phyloP scores from a whole-genome alignment of 2,329 filamentous ascomycete genomes.

The Fusarium temperatum region DNA sequence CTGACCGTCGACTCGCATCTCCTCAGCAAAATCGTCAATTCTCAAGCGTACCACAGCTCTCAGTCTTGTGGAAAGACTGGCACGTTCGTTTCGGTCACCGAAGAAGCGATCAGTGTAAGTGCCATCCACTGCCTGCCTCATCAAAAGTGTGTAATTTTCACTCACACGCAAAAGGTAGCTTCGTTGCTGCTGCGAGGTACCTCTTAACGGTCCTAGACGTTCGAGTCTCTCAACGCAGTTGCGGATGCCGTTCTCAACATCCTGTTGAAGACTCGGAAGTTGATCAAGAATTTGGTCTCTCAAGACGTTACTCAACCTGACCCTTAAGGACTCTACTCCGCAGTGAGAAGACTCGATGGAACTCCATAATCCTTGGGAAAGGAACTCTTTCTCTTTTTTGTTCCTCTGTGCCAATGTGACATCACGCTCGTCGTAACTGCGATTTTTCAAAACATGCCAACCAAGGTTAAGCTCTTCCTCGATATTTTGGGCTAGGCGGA shows the following conservation, averaged over 20 bases:
- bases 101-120: slow-evolving; percentile 56
- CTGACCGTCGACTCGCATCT: not conserved
- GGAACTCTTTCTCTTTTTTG: slow-evolving; percentile 53
- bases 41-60: not conserved
- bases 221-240: slow-evolving; percentile 52
- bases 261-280: slow-evolving; percentile 48
- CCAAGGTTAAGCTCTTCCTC: slow-evolving; percentile 59
- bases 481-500: slow-evolving; percentile 55
- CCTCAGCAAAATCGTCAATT: not conserved
- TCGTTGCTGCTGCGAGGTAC: slow-evolving; percentile 57
- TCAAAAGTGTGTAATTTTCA: slow-evolving; percentile 40
- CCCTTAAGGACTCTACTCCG: slow-evolving; percentile 59
- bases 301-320: slow-evolving; percentile 61
- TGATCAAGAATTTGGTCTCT: slow-evolving; percentile 56
- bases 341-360: slow-evolving; percentile 47
- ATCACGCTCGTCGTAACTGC: slow-evolving; percentile 28
- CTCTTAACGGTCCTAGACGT: slow-evolving; percentile 59
- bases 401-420: slow-evolving; percentile 49
- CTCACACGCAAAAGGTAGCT: slow-evolving; percentile 49
- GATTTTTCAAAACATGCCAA: slow-evolving; percentile 60
- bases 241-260: slow-evolving; percentile 49
- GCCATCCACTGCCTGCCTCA: slow-evolving; percentile 61
- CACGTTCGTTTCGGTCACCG: not conserved
- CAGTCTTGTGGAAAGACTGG: not conserved
- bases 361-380: slow-evolving; percentile 53